Base-by-base conservation (phyloP, 129 eudicot species). In the Heracleum sosnowskyi region DNA sequence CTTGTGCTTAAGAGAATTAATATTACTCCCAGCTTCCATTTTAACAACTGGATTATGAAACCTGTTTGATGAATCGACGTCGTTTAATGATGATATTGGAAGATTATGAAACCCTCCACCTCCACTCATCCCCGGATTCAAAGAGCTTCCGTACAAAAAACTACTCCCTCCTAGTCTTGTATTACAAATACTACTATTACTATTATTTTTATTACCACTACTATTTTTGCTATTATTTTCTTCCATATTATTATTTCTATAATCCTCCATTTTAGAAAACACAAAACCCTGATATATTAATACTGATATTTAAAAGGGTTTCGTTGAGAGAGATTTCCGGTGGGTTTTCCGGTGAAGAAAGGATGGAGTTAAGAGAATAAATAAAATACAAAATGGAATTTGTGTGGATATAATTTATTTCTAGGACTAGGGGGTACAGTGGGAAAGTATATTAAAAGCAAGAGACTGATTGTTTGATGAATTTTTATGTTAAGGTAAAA, bases 81-180 rank as follows among this genome's bases (percentile, higher is more conserved):
- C 62, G 55, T 46, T 74, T 53, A n/a, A n/a, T n/a, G 74, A 60
- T 26, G 81, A 63, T 20, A 77, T 41, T 37, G 90, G 86, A 13
- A 66, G 72, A 31, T 60, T 60, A 10, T 31, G 39, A 66, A 66
- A 66, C 72, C 72, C 68, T 55, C 57, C 49, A 7, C 49, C 57
- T 51, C 68, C 39, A 31, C 40, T 29, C 72, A 66, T 66, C 72
- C 8, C 39, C 40, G 1, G 24, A n/a, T 18, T 83, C 87, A 51
- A 87, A 78, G 63, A 78, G 53, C 87, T 87, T 26, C 93, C 97
- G 79, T 93, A 91, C 45, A 89, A 80, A 75, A 89, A 91, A 79
- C 73, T 49, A 17, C 82, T 77, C 51, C 85, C 79, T 29, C 84
- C 75, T 83, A 81, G 77, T 47, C 83, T 74, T n/a, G n/a, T n/a